Conservation (phyloP, 768 basidiomycete genomes). For the Gautieria morchelliformis region DNA sequence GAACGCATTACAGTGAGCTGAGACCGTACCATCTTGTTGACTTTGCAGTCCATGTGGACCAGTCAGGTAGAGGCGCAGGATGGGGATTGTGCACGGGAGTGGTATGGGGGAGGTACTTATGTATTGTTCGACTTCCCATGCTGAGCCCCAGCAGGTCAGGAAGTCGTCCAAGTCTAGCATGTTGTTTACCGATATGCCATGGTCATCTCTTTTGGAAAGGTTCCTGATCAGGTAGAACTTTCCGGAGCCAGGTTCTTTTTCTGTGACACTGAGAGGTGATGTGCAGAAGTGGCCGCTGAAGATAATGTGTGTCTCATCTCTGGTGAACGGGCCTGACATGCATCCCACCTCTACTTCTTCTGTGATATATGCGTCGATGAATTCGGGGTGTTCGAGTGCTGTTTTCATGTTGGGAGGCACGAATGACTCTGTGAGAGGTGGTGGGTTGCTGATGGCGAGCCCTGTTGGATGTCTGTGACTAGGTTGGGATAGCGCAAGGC, state of each 20-base stretch:
- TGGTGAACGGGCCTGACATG: slow-evolving; percentile 9
- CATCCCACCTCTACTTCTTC: slow-evolving; percentile 1
- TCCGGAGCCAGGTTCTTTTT: background rate
- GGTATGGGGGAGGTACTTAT: too few relatives aligned
- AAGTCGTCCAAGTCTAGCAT: background rate
- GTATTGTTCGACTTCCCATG: background rate
- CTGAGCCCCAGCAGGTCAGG: slow-evolving; percentile 6
- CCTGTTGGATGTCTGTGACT: background rate
- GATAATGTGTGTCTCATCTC: background rate
- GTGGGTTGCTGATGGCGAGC: background rate
- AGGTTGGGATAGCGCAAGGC: background rate
- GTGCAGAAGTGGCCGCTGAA: background rate
- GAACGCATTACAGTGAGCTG: too few relatives aligned
- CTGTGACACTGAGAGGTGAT: background rate
- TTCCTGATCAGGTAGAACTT: slow-evolving; percentile 18
- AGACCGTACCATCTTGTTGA: too few relatives aligned
- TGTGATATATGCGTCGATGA: background rate
- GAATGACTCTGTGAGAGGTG: slow-evolving; percentile 7
- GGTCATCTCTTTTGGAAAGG: background rate
- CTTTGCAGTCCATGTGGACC: too few relatives aligned
- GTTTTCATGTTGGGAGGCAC: slow-evolving; percentile 16
- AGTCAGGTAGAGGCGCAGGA: too few relatives aligned
- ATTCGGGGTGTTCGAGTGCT: slow-evolving; percentile 12
- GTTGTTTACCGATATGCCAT: slow-evolving; percentile 4
- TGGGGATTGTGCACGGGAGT: background rate